A percentile compares a stretch with the other conserved stretches of the same genome.
phyloP scores from a whole-genome alignment of 306 rosid species.

The Delonix regia region DNA sequence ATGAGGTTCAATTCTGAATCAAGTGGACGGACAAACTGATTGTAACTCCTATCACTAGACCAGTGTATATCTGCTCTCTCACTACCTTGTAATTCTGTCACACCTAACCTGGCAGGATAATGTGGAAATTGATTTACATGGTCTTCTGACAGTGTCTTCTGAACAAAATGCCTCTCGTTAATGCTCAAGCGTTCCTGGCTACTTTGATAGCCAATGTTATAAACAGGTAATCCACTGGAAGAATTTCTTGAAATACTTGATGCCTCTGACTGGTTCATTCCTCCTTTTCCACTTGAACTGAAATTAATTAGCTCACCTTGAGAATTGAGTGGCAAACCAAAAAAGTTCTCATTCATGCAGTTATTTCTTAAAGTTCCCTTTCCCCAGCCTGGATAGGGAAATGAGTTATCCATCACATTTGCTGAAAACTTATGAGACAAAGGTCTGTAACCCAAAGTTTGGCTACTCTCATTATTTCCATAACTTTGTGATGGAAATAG shows the following conservation, averaged over 20 bases:
- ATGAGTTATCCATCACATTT: slow-evolving; percentile 49
- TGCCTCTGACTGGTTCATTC: slow-evolving; percentile 50
- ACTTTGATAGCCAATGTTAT: slow-evolving; percentile 40
- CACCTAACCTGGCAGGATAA: slow-evolving; percentile 65
- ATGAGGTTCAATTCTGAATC: slow-evolving; percentile 48
- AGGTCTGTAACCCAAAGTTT: slow-evolving; percentile 42
- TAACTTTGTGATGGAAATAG: slow-evolving; percentile 47
- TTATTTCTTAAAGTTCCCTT: slow-evolving; percentile 53
- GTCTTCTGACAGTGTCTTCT: slow-evolving; percentile 34
- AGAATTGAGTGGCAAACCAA: slow-evolving; percentile 92
- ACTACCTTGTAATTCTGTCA: slow-evolving; percentile 49
- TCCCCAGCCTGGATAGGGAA: slow-evolving; percentile 50
- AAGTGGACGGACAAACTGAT: slow-evolving; percentile 43
- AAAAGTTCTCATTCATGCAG: slow-evolving; percentile 47
- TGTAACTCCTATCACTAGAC: slow-evolving; percentile 48
- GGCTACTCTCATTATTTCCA: slow-evolving; percentile 43
- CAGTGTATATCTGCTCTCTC: slow-evolving; percentile 53
- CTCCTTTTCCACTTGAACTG: slow-evolving; percentile 56
- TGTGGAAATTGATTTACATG: slow-evolving; percentile 56
- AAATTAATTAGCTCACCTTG: slow-evolving; percentile 86
- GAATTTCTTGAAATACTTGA: slow-evolving; percentile 46
- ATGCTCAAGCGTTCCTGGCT: slow-evolving; percentile 48
- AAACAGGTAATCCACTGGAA: slow-evolving; percentile 50
- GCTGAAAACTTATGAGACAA: slow-evolving; percentile 41
- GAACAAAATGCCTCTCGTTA: slow-evolving; percentile 49